Conservation (phyloP, 2,329 filamentous ascomycete genomes). For the Clarireedia homoeocarpa region DNA sequence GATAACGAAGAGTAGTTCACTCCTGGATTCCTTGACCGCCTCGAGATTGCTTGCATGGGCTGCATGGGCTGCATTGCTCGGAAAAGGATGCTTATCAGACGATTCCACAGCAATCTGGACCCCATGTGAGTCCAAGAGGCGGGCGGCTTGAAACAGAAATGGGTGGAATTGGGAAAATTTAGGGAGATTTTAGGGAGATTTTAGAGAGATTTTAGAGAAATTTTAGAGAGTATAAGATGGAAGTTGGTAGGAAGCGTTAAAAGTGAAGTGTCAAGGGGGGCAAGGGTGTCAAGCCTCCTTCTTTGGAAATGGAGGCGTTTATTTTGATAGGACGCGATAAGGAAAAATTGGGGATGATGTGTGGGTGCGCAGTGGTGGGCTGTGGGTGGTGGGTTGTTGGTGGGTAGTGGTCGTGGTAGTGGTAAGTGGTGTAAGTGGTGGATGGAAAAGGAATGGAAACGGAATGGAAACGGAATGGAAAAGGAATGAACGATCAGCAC, state of each 20-base stretch:
- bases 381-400: too few relatives aligned
- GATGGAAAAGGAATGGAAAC: neutral
- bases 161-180: neutral
- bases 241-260: neutral
- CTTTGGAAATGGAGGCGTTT: neutral
- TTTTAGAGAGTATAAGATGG: neutral
- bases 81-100: conserved; percentile 7
- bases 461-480: neutral
- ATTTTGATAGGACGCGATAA: conserved; percentile 8
- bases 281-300: neutral
- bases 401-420: too few relatives aligned
- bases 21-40: conserved; percentile 9
- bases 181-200: too few relatives aligned
- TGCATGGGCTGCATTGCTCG: conserved; percentile 4
- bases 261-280: neutral
- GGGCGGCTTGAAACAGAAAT: conserved; percentile 1
- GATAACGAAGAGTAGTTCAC: neutral
- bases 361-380: too few relatives aligned
- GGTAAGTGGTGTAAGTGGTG: too few relatives aligned
- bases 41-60: conserved; percentile 2
- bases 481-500: conserved; percentile 2
- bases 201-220: neutral
- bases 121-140: neutral
- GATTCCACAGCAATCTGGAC: neutral
- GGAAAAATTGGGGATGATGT: neutral